These are phyloP conservation scores for Bromus sterilis DNA, from an alignment of 176 grass and related monocot genomes.

Conservation along the genomic window DNA sequence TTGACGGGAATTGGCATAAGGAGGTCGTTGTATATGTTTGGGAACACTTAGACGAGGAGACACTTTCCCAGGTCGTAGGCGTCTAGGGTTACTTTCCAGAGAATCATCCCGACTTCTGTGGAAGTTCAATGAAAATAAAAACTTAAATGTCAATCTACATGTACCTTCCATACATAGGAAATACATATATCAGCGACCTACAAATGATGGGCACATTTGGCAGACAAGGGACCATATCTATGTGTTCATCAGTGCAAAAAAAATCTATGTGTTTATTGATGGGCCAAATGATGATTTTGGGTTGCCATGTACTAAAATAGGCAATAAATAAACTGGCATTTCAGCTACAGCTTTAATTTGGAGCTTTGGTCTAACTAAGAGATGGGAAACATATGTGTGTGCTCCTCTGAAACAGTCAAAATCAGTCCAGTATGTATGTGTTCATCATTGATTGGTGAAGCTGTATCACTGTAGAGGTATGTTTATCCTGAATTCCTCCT, in stretches of 20 bases:
- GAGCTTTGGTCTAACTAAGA: not conserved
- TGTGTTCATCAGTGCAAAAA: no score
- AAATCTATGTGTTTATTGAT: not conserved
- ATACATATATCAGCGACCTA: not conserved
- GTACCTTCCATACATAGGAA: not conserved
- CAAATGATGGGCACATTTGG: not conserved
- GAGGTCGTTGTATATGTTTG: conserved; percentile 65
- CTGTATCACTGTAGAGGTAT: not conserved
- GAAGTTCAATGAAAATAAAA: conserved; percentile 6
- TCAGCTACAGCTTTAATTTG: not conserved
- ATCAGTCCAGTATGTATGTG: not conserved
- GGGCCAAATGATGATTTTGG: not conserved
- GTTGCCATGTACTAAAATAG: not conserved
- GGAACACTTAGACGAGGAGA: conserved; percentile 77
- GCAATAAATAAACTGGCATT: not conserved
- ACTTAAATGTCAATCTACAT: not conserved
- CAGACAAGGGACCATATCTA: no score
- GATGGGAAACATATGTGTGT: not conserved
- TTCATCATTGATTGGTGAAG: not conserved
- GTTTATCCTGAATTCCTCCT: no score
- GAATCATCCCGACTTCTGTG: conserved; percentile 50
- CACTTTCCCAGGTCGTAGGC: conserved; percentile 67
- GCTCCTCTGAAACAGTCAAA: not conserved
- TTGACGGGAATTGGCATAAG: conserved; percentile 62
- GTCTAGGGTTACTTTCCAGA: conserved; percentile 47